Percentiles rank a stretch among this genome's conserved stretches.
These are phyloP conservation scores for Teratosphaeria epicoccoides DNA, from an alignment of 2,329 filamentous ascomycete genomes.

Conservation along the genomic window DNA sequence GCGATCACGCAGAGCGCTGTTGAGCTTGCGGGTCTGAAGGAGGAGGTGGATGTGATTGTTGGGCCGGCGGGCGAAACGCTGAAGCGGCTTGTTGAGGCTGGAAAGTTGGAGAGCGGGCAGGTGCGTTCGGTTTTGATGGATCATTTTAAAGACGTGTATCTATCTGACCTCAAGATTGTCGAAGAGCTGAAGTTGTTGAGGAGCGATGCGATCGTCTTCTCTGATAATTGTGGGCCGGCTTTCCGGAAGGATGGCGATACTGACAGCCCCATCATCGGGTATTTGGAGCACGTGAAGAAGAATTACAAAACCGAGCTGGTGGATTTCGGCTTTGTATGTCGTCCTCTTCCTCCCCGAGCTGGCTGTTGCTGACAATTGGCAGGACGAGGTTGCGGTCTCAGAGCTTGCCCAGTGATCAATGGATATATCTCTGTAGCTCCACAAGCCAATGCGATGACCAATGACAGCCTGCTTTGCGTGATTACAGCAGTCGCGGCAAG, in stretches of 20 bases:
- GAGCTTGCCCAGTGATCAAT: neutral
- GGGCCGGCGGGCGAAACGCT: slow-evolving; percentile 25
- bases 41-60: slow-evolving; percentile 26
- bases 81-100: slow-evolving; percentile 18
- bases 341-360: neutral
- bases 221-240: slow-evolving; percentile 28
- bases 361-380: neutral
- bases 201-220: slow-evolving; percentile 28
- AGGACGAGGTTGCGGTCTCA: neutral
- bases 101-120: slow-evolving; percentile 12
- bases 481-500: neutral
- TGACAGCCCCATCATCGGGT: neutral
- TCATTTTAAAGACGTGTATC: slow-evolving; percentile 28
- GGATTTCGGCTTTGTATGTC: neutral
- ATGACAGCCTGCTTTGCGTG: too few species aligned
- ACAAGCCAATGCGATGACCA: neutral
- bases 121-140: slow-evolving; percentile 32
- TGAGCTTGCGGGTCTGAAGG: slow-evolving; percentile 25
- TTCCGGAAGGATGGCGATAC: neutral
- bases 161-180: slow-evolving; percentile 26
- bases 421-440: neutral
- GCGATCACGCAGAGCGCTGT: slow-evolving; percentile 25
- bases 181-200: slow-evolving; percentile 26
- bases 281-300: neutral
- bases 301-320: neutral